Conservation (phyloP, 805 yeast species). For the Schizosaccharomyces japonicus region DNA sequence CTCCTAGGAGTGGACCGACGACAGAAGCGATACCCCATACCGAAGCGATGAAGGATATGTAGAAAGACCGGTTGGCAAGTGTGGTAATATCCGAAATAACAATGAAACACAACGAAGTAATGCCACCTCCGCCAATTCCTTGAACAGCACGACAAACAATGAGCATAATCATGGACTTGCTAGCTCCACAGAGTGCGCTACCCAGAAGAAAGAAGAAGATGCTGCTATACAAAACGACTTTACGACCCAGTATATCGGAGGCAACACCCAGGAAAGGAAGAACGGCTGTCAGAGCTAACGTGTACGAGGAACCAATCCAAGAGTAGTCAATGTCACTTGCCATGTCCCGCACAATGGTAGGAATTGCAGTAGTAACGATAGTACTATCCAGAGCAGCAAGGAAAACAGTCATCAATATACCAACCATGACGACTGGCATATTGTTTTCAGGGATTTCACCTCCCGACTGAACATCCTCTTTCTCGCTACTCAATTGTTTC, state of each 20-base stretch:
- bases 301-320: slow-evolving; percentile 47
- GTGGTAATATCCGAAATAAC: slow-evolving; percentile 5
- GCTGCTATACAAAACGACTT: slow-evolving; percentile 20
- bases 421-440: not conserved
- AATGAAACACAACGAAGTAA: slow-evolving; percentile 12
- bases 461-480: too few relatives aligned
- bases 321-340: slow-evolving; percentile 16
- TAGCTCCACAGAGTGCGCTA: slow-evolving; percentile 25
- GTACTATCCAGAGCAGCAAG: slow-evolving; percentile 37
- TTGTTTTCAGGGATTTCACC: slow-evolving; percentile 2
- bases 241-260: slow-evolving; percentile 29
- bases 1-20: slow-evolving; percentile 43
- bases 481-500: too few relatives aligned
- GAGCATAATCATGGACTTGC: slow-evolving; percentile 26
- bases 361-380: slow-evolving; percentile 33
- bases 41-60: slow-evolving; percentile 2
- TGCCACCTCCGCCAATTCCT: slow-evolving; percentile 51
- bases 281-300: slow-evolving; percentile 41
- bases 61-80: slow-evolving; percentile 1
- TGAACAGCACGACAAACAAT: slow-evolving; percentile 47
- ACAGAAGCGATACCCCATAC: slow-evolving; percentile 7
- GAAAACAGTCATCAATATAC: slow-evolving; percentile 19
- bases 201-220: slow-evolving; percentile 23
- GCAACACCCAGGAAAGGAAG: slow-evolving; percentile 49
- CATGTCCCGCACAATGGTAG: slow-evolving; percentile 33